Base-by-base conservation (phyloP, 352 stramenopile species). In the Globisporangium nunn region DNA sequence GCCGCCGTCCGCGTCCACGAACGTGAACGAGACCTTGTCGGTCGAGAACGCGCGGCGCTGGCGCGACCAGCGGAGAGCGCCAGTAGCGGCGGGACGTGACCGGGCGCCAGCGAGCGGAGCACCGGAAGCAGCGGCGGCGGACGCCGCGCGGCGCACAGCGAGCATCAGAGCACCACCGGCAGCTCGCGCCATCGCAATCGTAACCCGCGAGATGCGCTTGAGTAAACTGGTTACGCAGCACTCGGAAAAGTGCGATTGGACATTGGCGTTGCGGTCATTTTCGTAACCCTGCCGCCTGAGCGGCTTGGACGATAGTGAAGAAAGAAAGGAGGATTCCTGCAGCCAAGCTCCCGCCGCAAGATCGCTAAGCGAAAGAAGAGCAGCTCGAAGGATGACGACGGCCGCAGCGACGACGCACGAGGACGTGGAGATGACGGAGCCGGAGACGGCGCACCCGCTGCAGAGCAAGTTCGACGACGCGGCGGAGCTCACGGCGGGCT, bases 1-100 rank as follows among this genome's bases (percentile, higher is more conserved):
- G 29, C 79, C 73, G 33, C 88, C 89, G 52, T 97, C 87, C 15
- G 64, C 72, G 51, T 93, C 81, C 41, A 96, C 66, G 62, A 96
- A 96, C 44, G 70, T 87, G 55, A 97, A 80, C 23, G 66, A 77
- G 49, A 94, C 79, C n/a, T 78, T 75, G 3, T 66, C 71, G 18
- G 65, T 67, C 31, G 69, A 78, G 50, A 75, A 76, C 45, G 65
- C 49, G 53, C 74, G 70, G 64, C 68, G 57, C 37, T 5, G 35
- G 31, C n/a, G 44, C n/a, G 44, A 30, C 18, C 44, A 15, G 12
- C 33, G 35, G n/a, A 17, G 23, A 23, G 23, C 23, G 23, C 23
- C 6, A 54, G 49, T 28, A 30, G 37, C 7, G 15, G 12, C 40
- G 37, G 31, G 18, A 44, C 29, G 56, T 29, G 37, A 12, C 14